phyloP scores from a whole-genome alignment of 2,329 filamentous ascomycete genomes.

The Fusarium paranaense region DNA sequence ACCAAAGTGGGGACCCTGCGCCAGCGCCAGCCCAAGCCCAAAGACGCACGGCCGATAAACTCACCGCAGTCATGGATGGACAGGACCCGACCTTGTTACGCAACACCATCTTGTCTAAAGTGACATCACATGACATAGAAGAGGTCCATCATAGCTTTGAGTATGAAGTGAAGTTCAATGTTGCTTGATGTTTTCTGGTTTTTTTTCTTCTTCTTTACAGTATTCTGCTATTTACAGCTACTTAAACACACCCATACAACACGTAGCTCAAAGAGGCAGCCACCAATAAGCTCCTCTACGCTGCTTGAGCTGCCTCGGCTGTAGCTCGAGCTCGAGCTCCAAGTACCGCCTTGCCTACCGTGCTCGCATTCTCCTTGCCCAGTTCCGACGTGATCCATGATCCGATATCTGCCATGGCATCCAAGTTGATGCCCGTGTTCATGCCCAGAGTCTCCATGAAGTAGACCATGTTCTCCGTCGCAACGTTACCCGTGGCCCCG shows the following conservation, averaged over 20 bases:
- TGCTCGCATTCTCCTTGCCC: constrained; percentile 72
- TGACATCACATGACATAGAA: constrained; percentile 56
- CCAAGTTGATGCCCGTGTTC: constrained; percentile 78
- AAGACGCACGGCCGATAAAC: constrained; percentile 43
- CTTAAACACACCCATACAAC: neutral
- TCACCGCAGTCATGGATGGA: constrained; percentile 15
- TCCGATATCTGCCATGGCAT: constrained; percentile 75
- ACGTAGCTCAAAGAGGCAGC: neutral
- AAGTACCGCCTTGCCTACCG: constrained; percentile 74
- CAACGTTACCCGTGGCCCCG: constrained; percentile 87
- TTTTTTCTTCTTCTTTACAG: neutral
- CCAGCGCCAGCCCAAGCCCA: constrained; percentile 28
- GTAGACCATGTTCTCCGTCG: constrained; percentile 87
- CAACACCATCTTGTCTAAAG: constrained; percentile 22
- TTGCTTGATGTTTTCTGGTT: neutral
- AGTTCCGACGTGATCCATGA: constrained; percentile 77
- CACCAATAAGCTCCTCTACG: constrained; percentile 9
- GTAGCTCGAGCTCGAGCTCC: constrained; percentile 57
- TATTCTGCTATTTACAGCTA: neutral
- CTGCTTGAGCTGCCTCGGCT: constrained; percentile 40
- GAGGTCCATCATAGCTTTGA: constrained; percentile 2
- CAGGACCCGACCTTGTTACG: constrained; percentile 6
- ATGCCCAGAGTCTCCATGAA: constrained; percentile 80
- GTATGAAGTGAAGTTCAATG: neutral
- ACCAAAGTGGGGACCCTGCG: constrained; percentile 51